Evolutionary conservation across 768 basidiomycete species (phyloP).

Genomic region (Podaxis rugospora): DNA sequence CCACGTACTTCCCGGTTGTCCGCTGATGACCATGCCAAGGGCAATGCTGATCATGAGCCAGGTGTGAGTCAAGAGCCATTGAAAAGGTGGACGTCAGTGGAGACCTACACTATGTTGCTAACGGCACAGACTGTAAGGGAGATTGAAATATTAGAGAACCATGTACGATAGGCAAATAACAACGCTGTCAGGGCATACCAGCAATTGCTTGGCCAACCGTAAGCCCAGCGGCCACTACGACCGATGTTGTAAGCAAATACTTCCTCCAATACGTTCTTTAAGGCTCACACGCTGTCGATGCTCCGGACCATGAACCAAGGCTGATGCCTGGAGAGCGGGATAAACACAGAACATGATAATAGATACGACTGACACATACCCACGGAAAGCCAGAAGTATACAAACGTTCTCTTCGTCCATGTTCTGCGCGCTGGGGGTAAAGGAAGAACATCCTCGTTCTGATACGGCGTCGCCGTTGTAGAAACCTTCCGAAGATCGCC

Average conservation of each 20-base stretch:
- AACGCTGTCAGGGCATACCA: neutral
- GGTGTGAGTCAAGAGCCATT: neutral
- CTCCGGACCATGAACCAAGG: constrained; percentile 1
- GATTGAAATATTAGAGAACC: neutral
- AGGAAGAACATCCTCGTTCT: constrained; percentile 6
- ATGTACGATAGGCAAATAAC: neutral
- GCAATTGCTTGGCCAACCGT: constrained; percentile 4
- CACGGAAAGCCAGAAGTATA: constrained; percentile 5
- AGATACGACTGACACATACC: neutral
- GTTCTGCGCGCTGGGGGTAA: neutral
- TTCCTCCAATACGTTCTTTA: neutral
- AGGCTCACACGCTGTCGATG: neutral
- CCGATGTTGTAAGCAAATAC: neutral
- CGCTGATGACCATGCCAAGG: constrained; percentile 2
- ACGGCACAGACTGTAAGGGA: neutral
- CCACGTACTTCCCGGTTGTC: constrained; percentile 1
- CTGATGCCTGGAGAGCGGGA: neutral
- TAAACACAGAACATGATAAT: neutral
- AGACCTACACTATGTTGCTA: constrained; percentile 1
- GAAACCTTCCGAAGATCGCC: neutral
- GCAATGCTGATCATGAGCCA: neutral
- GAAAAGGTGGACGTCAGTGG: neutral
- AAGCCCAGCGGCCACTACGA: neutral
- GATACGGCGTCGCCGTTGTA: neutral
- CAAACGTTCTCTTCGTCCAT: constrained; percentile 3